Percentiles rank a stretch among this genome's conserved stretches.
These are phyloP conservation scores for Claviceps spartinae DNA, from an alignment of 2,329 filamentous ascomycete genomes.

Conservation along the genomic window DNA sequence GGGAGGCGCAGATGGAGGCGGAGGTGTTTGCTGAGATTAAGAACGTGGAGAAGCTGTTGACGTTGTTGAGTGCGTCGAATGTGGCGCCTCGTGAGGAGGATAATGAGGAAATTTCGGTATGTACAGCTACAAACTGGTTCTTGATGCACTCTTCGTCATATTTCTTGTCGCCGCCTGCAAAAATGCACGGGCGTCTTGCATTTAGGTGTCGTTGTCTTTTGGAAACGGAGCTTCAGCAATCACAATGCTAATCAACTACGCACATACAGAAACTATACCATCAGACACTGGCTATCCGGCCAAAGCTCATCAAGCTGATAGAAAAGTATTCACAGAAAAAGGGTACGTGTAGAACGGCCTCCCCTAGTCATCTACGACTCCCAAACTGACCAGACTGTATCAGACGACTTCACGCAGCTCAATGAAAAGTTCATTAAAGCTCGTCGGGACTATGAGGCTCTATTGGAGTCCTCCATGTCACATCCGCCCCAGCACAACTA, in stretches of 20 bases:
- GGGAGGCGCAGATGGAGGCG: conserved; percentile 88
- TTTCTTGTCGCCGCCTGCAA: too few species aligned
- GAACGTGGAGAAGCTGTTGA: conserved; percentile 59
- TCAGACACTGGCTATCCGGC: conserved; percentile 82
- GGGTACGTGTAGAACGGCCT: conserved; percentile 35
- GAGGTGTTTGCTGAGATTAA: conserved; percentile 53
- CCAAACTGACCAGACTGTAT: conserved; percentile 4
- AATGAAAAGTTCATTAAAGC: conserved; percentile 99
- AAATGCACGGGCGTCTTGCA: too few species aligned
- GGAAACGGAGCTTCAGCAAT: not conserved
- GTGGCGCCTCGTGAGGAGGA: conserved; percentile 72
- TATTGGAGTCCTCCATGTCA: conserved; percentile 94
- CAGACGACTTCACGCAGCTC: conserved; percentile 94
- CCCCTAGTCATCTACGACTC: too few species aligned
- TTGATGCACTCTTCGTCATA: too few species aligned
- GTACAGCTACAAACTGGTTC: conserved; percentile 10
- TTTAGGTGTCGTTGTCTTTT: too few species aligned
- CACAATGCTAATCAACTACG: conserved; percentile 17
- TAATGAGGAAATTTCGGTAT: conserved; percentile 87
- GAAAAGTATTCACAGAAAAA: conserved; percentile 99
- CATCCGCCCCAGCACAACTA: conserved; percentile 75
- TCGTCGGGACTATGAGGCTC: conserved; percentile 83
- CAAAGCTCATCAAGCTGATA: conserved; percentile 94
- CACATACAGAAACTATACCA: conserved; percentile 60
- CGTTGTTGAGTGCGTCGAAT: conserved; percentile 77